phyloP scores from a whole-genome alignment of 2,329 filamentous ascomycete species.

The Penicillium sp. region DNA sequence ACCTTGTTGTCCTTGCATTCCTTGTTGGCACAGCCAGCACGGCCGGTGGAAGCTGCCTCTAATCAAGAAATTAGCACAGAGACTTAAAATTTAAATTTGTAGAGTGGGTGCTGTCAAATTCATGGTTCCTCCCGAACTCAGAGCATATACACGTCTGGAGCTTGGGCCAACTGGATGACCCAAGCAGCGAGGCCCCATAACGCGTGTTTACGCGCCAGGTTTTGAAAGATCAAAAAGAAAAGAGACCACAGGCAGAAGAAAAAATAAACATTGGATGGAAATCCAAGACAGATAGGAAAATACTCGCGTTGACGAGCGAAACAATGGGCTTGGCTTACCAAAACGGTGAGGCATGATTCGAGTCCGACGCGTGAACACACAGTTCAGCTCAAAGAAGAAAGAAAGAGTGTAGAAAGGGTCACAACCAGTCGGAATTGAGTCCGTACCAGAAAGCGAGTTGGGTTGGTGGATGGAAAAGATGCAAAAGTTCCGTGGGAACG shows the following conservation, averaged over 20 bases:
- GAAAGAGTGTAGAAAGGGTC: neutral
- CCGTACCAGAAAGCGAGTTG: neutral
- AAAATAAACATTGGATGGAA: neutral
- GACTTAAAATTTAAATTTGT: neutral
- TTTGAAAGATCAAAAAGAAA: neutral
- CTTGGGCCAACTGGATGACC: constrained; percentile 5
- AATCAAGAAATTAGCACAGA: constrained; percentile 12
- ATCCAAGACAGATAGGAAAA: no score
- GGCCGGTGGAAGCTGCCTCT: constrained; percentile 67
- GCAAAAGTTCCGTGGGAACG: neutral
- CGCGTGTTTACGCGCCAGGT: neutral
- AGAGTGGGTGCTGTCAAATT: neutral
- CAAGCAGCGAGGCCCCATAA: neutral
- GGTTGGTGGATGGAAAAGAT: neutral
- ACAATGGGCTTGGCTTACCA: constrained; percentile 16
- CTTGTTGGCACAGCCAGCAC: constrained; percentile 67
- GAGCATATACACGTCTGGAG: no score
- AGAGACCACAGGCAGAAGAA: neutral
- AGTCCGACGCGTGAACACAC: neutral
- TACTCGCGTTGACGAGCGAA: no score
- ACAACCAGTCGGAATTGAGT: neutral
- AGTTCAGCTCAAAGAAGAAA: neutral
- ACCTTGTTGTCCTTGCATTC: constrained; percentile 63
- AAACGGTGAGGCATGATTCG: constrained; percentile 21
- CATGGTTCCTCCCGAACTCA: no score